Percentiles rank a stretch among this genome's conserved stretches.
Evolutionary conservation across 202 grass and related monocot genomes (phyloP).

Genomic region (Thinopyrum obtusiflorum): DNA sequence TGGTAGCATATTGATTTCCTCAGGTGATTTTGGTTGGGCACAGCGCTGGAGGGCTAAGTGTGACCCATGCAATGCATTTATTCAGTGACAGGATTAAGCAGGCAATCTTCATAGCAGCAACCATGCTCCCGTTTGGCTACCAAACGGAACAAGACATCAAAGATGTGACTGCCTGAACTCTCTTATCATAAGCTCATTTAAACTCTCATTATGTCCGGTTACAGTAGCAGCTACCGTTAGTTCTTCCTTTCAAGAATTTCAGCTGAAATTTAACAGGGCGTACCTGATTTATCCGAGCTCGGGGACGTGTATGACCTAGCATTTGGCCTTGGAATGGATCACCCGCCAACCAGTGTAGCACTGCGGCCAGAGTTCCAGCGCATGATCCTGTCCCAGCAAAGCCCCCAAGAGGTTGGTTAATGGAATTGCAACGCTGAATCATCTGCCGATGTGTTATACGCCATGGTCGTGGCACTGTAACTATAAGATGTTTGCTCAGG

Average conservation of each 20-base stretch:
- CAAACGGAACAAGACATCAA: conserved; percentile 40
- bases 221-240: not conserved
- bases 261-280: conserved; percentile 28
- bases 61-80: conserved; percentile 43
- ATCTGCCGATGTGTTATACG: not conserved
- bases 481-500: conserved; percentile 26
- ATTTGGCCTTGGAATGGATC: conserved; percentile 9
- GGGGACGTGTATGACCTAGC: conserved; percentile 41
- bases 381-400: conserved; percentile 30
- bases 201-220: not conserved
- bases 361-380: conserved; percentile 39
- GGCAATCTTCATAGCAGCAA: conserved; percentile 50
- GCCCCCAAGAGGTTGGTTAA: conserved; percentile 32
- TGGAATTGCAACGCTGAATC: not conserved
- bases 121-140: conserved; percentile 57
- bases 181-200: not conserved
- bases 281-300: conserved; percentile 43
- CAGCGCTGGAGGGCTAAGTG: conserved; percentile 52
- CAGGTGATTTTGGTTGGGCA: conserved; percentile 51
- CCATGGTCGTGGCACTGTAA: not conserved
- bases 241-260: not conserved
- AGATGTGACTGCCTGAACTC: conserved; percentile 28
- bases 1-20: not conserved
- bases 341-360: conserved; percentile 34
- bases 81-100: conserved; percentile 43